A percentile compares a stretch with the other conserved stretches of the same genome.
These are phyloP conservation scores for Malassezia japonica DNA, from an alignment of 1,284 basidiomycete genomes.

Conservation along the genomic window DNA sequence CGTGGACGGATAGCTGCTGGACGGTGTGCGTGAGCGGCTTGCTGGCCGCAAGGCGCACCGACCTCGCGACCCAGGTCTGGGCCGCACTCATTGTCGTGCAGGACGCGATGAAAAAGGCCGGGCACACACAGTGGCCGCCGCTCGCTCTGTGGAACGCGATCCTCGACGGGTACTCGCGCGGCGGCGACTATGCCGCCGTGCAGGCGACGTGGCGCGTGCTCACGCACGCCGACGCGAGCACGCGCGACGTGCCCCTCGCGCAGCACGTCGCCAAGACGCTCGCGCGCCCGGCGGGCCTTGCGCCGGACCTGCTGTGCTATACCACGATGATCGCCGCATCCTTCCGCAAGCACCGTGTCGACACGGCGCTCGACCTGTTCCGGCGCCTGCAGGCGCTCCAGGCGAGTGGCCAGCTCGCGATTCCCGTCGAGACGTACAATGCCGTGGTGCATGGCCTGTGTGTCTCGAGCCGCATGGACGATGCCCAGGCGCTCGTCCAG, in stretches of 20 bases:
- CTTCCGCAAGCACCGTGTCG: conserved; percentile 18
- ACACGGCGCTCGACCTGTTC: conserved; percentile 25
- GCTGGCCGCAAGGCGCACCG: conserved; percentile 20
- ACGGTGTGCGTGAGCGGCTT: conserved; percentile 26
- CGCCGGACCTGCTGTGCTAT: conserved; percentile 26
- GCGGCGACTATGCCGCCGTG: conserved; percentile 21
- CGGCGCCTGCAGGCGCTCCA: conserved; percentile 13
- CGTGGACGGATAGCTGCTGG: conserved; percentile 35
- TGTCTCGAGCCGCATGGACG: conserved; percentile 8
- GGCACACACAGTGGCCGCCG: conserved; percentile 12
- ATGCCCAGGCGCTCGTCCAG: conserved; percentile 21
- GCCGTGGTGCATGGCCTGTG: conserved; percentile 30
- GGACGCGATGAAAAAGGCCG: conserved; percentile 5
- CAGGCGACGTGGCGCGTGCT: conserved; percentile 25
- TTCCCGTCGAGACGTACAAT: conserved; percentile 32
- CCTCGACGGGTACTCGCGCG: conserved; percentile 31
- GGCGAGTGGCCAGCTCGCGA: not conserved
- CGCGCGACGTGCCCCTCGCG: not conserved
- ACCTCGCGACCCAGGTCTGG: conserved; percentile 32
- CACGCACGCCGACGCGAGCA: not conserved
- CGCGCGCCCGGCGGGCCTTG: not conserved
- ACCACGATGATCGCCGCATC: conserved; percentile 35
- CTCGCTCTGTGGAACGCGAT: conserved; percentile 28
- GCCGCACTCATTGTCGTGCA: conserved; percentile 4
- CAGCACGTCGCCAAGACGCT: not conserved